phyloP scores from a whole-genome alignment of 2,329 filamentous ascomycete species.

The Alternaria rosae region DNA sequence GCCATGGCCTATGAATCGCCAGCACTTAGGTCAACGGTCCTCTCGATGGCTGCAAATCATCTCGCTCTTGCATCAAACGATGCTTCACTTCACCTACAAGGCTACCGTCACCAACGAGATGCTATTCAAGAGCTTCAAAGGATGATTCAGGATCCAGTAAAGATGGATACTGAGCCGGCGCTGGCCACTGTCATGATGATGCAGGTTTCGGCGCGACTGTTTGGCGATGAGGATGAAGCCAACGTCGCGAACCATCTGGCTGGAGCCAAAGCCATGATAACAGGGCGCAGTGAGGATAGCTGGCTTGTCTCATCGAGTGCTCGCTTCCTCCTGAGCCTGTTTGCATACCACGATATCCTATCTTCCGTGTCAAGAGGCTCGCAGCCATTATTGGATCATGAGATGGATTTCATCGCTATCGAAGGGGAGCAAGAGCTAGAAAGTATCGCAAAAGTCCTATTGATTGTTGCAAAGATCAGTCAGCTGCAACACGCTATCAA shows the following conservation, averaged over 20 bases:
- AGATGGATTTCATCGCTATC: constrained; percentile 28
- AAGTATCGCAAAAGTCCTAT: constrained; percentile 35
- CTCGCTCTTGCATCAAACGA: constrained; percentile 32
- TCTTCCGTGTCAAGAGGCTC: constrained; percentile 40
- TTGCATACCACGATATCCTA: constrained; percentile 45
- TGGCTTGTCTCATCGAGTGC: constrained; percentile 27
- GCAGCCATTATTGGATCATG: constrained; percentile 33
- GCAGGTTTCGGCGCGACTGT: constrained; percentile 41
- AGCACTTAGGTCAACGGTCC: constrained; percentile 40
- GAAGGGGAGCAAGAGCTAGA: constrained; percentile 33
- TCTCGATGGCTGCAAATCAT: constrained; percentile 44
- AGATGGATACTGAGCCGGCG: constrained; percentile 29
- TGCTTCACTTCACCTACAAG: constrained; percentile 27
- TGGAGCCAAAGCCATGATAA: constrained; percentile 44
- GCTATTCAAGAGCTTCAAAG: constrained; percentile 37
- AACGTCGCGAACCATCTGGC: constrained; percentile 40
- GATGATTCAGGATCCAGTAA: constrained; percentile 32
- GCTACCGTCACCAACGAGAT: constrained; percentile 38
- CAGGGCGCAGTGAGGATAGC: constrained; percentile 14
- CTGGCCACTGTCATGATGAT: constrained; percentile 46
- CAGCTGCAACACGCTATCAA: constrained; percentile 33
- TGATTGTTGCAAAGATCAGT: constrained; percentile 38
- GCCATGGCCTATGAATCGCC: constrained; percentile 35
- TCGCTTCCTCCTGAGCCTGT: constrained; percentile 39
- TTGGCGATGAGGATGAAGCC: constrained; percentile 35